Evolutionary conservation across 108 stramenopile genomes (phyloP).

Genomic region (Discostella stelligeroides): DNA sequence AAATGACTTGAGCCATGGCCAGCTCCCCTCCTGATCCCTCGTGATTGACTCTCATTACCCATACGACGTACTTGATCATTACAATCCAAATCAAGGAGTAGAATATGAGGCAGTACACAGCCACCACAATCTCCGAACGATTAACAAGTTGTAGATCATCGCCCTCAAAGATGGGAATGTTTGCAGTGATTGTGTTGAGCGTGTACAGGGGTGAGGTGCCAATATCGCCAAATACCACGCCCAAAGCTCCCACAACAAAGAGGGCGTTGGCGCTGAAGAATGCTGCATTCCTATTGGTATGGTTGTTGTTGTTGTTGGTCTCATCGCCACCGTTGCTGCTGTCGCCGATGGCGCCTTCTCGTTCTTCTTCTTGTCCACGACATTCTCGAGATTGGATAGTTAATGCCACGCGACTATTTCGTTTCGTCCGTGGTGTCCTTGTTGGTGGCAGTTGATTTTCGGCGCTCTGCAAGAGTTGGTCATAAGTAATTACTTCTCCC

Average conservation of each 20-base stretch:
- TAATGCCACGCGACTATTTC: not conserved
- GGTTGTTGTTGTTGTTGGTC: not conserved
- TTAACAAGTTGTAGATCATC: not conserved
- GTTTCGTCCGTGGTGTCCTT: not conserved
- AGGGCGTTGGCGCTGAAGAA: too few species aligned
- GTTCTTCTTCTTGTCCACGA: not conserved
- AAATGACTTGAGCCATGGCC: constrained; percentile 9
- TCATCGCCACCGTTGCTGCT: not conserved
- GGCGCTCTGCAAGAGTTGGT: not conserved
- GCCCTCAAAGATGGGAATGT: constrained; percentile 6
- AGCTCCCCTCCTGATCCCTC: constrained; percentile 1
- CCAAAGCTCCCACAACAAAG: not conserved
- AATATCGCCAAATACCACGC: constrained; percentile 8
- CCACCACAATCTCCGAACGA: constrained; percentile 7
- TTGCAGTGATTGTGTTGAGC: not conserved
- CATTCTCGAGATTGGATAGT: not conserved
- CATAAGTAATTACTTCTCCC: not conserved
- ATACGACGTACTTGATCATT: constrained; percentile 7
- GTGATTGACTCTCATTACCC: constrained; percentile 11
- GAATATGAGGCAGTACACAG: constrained; percentile 1
- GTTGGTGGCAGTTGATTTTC: not conserved
- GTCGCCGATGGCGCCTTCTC: not conserved
- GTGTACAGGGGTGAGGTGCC: constrained; percentile 9
- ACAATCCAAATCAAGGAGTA: constrained; percentile 7
- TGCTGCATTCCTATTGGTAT: too few species aligned